Percentiles rank a stretch among this genome's conserved stretches.
These are phyloP conservation scores for Pseudodiploospora longispora DNA, from an alignment of 2,329 filamentous ascomycete genomes.

Conservation along the genomic window DNA sequence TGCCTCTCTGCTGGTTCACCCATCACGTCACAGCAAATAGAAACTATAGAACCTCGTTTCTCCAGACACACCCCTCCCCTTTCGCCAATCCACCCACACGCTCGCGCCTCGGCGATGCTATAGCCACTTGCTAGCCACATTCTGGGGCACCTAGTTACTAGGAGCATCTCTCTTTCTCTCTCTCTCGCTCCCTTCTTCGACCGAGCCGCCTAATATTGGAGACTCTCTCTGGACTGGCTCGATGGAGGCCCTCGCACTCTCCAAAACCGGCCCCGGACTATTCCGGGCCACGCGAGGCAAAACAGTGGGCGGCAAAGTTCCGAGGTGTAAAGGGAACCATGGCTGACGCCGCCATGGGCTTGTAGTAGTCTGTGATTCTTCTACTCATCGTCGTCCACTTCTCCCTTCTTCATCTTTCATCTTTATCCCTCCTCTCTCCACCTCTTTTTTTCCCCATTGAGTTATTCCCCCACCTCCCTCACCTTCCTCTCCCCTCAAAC, in stretches of 20 bases:
- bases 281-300: no score
- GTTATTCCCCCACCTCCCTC: neutral
- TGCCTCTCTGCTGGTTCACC: neutral
- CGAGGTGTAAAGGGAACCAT: neutral
- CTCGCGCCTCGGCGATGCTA: no score
- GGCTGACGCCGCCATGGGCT: neutral
- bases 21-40: slow-evolving; percentile 3
- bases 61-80: no score
- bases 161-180: neutral
- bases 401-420: slow-evolving; percentile 1
- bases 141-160: no score
- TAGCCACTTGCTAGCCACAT: no score
- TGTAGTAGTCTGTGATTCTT: slow-evolving; percentile 6
- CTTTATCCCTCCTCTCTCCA: neutral
- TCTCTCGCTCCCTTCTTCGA: neutral
- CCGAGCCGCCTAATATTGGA: no score
- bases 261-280: no score
- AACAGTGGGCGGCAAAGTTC: neutral
- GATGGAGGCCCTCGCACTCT: no score
- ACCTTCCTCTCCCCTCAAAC: neutral
- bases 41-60: no score
- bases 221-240: no score
- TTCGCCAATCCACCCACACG: no score
- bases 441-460: slow-evolving; percentile 1
- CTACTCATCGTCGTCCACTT: neutral